Conservation (phyloP, 2,329 filamentous ascomycete species). For the Trichothecium sympodiale region DNA sequence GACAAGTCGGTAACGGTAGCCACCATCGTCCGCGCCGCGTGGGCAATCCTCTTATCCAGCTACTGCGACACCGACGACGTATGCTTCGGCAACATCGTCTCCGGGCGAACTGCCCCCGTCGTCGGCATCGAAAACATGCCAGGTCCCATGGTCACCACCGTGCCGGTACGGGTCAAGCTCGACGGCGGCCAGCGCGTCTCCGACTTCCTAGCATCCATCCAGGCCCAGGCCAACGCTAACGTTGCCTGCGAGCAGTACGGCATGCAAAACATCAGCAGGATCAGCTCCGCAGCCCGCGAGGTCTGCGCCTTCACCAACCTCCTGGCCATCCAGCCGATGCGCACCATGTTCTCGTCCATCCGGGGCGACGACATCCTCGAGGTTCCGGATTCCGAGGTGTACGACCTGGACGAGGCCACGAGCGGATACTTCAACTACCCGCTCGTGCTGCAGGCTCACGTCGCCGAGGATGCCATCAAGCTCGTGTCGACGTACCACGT, state of each 20-base stretch:
- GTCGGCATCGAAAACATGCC: not conserved
- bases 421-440: conserved; percentile 6
- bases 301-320: not conserved
- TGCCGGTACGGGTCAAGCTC: not conserved
- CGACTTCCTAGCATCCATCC: conserved; percentile 7
- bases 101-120: conserved; percentile 9
- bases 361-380: not conserved
- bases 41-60: conserved; percentile 12
- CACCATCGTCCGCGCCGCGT: conserved; percentile 7
- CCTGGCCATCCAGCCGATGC: not conserved
- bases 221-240: conserved; percentile 8
- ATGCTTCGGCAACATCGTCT: conserved; percentile 13
- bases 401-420: not conserved
- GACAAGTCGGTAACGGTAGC: not conserved
- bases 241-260: conserved; percentile 13
- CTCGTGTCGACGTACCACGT: not conserved
- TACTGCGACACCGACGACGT: conserved; percentile 11
- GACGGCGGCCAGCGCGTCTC: conserved; percentile 3
- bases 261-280: conserved; percentile 7
- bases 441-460: conserved; percentile 1
- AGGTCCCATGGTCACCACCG: not conserved
- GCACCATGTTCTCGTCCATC: not conserved
- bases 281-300: conserved; percentile 4
- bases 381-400: not conserved
- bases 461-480: not conserved